Conservation (phyloP, 1,284 basidiomycete species). For the Ustilago shanxiensis region DNA sequence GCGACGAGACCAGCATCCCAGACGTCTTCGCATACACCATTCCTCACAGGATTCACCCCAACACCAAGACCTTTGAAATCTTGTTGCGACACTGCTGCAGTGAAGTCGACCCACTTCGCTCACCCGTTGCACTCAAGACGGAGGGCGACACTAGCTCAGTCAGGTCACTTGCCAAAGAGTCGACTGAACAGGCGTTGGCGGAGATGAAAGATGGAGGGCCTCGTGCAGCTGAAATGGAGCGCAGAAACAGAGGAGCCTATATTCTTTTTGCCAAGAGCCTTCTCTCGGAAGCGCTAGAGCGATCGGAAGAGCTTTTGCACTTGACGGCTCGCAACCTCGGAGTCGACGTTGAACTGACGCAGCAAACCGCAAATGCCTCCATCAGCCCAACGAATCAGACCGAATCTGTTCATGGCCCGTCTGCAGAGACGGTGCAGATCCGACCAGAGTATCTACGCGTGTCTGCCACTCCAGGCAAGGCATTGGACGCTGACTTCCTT, state of each 20-base stretch:
- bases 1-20: slow-evolving; percentile 15
- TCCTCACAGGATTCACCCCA: slow-evolving; percentile 48
- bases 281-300: slow-evolving; percentile 41
- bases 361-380: background rate
- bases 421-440: slow-evolving; percentile 6
- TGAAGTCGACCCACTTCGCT: slow-evolving; percentile 54
- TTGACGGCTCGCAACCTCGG: slow-evolving; percentile 37
- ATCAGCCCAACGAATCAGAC: background rate
- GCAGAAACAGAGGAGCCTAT: slow-evolving; percentile 32
- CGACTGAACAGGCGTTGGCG: slow-evolving; percentile 33
- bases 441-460: slow-evolving; percentile 22
- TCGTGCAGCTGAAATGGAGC: slow-evolving; percentile 46
- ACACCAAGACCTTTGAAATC: slow-evolving; percentile 59
- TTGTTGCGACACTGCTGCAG: slow-evolving; percentile 57
- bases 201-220: slow-evolving; percentile 48
- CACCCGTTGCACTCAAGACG: slow-evolving; percentile 51
- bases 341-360: slow-evolving; percentile 11
- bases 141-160: slow-evolving; percentile 30
- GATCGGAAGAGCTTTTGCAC: slow-evolving; percentile 28
- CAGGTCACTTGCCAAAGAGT: slow-evolving; percentile 33
- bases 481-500: slow-evolving; percentile 43
- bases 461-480: slow-evolving; percentile 20
- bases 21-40: slow-evolving; percentile 32
- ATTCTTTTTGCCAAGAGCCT: slow-evolving; percentile 44
- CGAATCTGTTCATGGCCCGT: background rate